Evolutionary conservation across 495 filamentous ascomycete genomes (phyloP), one percentile per base, ranked within the genome.

Genomic region (Hypoxylon intermedium): DNA sequence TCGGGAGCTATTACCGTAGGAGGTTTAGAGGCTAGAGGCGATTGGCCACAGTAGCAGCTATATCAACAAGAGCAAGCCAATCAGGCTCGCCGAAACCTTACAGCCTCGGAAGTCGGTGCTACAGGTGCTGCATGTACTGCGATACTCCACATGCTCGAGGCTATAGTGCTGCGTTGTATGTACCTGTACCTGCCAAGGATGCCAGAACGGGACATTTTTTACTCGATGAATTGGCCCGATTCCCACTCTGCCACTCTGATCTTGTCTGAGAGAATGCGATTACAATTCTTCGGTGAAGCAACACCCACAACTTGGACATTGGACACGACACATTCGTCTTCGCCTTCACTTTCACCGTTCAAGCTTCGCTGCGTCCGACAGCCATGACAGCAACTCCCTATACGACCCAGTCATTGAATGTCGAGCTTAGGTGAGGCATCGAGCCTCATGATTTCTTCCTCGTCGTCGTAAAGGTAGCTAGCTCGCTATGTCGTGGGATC

Each of bases 401-500:
- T 50, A 36, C 48, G 42, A 55, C 61, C 23, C 65, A 56, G 23
- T 61, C 33, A 44, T 68, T 68, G 60, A 20, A 65, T 68, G 65
- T 65, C 56, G 60, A 68, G 48, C 36, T 60, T 60, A 68, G 65
- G 46, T 68, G 65, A 68, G 65, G 65, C 65, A 60, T 53, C 50
- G 44, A 53, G 62, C 62, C 62, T 65, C 62, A 65, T 49, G 56
- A 55, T 60, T 33, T 65, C 61, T 60, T 49, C 30, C 30, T 33
- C 46, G 20, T 7, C 34, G 37, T 52, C 21, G 26, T 40, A 54
- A 58, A 63, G 51, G 44, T 18, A 46, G 56, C 58, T 69, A 61
- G 68, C 68, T 71, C 61, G 66, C 66, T 68, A 71, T 71, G 68
- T 84, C 79, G 74, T 82, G 77, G 79, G 74, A 89, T 77, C 80